Evolutionary conservation across 371 early-diverging fungal species (phyloP).

Genomic region (Umbelopsis sp.): DNA sequence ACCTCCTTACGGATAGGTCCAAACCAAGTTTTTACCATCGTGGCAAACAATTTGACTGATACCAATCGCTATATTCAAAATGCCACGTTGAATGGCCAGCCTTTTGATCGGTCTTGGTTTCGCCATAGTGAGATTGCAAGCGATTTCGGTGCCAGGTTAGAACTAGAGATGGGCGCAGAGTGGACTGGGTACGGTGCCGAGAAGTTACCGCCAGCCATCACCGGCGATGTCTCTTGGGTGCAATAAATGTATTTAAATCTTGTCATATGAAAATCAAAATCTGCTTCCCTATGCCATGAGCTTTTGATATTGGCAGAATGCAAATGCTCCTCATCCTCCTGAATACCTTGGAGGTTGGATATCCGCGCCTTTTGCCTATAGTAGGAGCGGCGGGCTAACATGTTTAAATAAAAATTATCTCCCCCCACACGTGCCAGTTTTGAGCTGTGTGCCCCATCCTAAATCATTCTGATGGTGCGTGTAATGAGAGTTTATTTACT

Average conservation of each 20-base stretch:
- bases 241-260: neutral
- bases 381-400: too few species aligned
- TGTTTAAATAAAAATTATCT: too few species aligned
- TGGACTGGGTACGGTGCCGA: neutral
- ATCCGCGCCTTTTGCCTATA: too few species aligned
- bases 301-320: too few species aligned
- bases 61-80: conserved; percentile 5
- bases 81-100: conserved; percentile 8
- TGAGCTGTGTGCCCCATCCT: too few species aligned
- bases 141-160: neutral
- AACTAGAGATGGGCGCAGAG: conserved; percentile 4
- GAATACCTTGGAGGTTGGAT: neutral
- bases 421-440: too few species aligned
- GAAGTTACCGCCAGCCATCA: neutral
- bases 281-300: too few species aligned
- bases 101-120: conserved; percentile 11
- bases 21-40: conserved; percentile 2
- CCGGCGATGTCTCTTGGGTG: neutral
- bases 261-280: too few species aligned
- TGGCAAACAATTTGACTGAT: conserved; percentile 13
- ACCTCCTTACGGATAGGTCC: neutral
- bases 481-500: neutral
- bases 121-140: conserved; percentile 10
- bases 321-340: neutral
- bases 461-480: too few species aligned